A percentile compares a stretch with the other conserved stretches of the same genome.
Evolutionary conservation across 768 basidiomycete genomes (phyloP).

Genomic region (Lepiota venenata): DNA sequence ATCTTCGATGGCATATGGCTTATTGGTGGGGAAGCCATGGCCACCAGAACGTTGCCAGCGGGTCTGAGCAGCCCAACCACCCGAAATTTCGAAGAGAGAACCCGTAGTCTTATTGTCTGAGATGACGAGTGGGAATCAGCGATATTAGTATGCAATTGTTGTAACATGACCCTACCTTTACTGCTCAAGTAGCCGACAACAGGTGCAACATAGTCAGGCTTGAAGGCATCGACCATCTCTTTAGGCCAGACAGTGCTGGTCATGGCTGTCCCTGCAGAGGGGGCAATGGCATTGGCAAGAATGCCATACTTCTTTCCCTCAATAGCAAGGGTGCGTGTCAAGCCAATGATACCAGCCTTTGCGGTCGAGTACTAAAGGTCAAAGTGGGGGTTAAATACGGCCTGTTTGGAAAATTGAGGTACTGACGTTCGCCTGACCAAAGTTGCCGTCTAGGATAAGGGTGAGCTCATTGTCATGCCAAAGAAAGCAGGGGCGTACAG

Average conservation of each 20-base stretch:
- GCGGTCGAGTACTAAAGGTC: slow-evolving; percentile 76
- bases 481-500: slow-evolving; percentile 50
- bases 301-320: slow-evolving; percentile 94
- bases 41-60: slow-evolving; percentile 93
- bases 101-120: slow-evolving; percentile 72
- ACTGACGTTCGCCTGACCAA: slow-evolving; percentile 86
- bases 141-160: neutral
- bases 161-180: slow-evolving; percentile 43
- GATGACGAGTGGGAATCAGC: neutral
- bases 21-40: slow-evolving; percentile 80
- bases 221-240: slow-evolving; percentile 88
- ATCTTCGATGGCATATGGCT: slow-evolving; percentile 74
- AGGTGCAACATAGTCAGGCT: slow-evolving; percentile 93
- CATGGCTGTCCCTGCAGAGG: slow-evolving; percentile 90
- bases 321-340: slow-evolving; percentile 86
- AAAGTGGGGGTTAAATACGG: slow-evolving; percentile 4
- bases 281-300: slow-evolving; percentile 82
- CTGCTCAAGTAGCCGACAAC: slow-evolving; percentile 89
- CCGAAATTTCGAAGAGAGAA: slow-evolving; percentile 79
- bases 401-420: neutral
- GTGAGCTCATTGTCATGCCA: neutral
- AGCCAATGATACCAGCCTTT: slow-evolving; percentile 86
- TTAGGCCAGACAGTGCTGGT: slow-evolving; percentile 82
- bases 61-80: slow-evolving; percentile 90
- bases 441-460: slow-evolving; percentile 72